phyloP scores from a whole-genome alignment of 306 rosid genomes.

The Fragaria ananassa region DNA sequence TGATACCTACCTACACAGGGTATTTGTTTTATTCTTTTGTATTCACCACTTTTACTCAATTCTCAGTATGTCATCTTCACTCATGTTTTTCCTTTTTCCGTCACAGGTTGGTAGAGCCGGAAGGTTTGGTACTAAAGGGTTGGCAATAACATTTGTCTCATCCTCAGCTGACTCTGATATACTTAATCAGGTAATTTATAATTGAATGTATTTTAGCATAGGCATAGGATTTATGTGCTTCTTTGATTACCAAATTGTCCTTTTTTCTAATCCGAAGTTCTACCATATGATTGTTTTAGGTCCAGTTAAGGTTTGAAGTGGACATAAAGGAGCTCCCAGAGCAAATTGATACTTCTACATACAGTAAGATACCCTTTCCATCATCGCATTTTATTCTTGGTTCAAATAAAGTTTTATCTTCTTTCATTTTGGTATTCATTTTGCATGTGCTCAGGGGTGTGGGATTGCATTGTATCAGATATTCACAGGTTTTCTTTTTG shows the following conservation, averaged over 20 bases:
- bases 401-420: neutral
- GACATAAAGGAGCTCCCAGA: constrained; percentile 97
- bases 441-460: neutral
- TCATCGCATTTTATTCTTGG: too few relatives aligned
- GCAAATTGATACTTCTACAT: constrained; percentile 93
- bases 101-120: constrained; percentile 97
- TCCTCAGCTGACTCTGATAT: constrained; percentile 85
- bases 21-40: constrained; percentile 17
- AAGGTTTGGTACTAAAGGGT: constrained; percentile 96
- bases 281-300: constrained; percentile 41
- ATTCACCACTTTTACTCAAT: neutral
- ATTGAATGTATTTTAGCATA: neutral
- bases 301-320: constrained; percentile 94
- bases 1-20: constrained; percentile 74
- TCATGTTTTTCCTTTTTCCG: neutral
- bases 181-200: constrained; percentile 74
- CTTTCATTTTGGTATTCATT: neutral
- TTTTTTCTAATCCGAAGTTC: neutral
- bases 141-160: constrained; percentile 95
- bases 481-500: neutral
- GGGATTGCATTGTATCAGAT: neutral
- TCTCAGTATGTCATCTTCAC: neutral
- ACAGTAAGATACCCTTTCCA: constrained; percentile 48
- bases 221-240: neutral
- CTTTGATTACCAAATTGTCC: neutral